These are phyloP conservation scores for Podaxis sp. DNA, from an alignment of 768 basidiomycete species.

Conservation along the genomic window DNA sequence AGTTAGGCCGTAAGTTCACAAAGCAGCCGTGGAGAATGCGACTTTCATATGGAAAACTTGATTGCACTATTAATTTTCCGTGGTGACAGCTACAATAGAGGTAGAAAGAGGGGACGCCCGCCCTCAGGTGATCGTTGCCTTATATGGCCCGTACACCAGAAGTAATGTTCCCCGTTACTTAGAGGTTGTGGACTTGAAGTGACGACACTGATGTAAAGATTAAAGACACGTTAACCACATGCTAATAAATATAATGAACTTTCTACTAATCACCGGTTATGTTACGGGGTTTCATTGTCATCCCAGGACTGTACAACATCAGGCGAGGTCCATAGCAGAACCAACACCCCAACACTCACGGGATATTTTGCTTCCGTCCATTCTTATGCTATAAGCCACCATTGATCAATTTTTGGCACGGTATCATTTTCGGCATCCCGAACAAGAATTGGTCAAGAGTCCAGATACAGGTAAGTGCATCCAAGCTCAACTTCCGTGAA, in stretches of 20 bases:
- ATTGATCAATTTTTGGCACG: neutral
- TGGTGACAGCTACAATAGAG: neutral
- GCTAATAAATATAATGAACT: neutral
- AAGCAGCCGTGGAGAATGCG: neutral
- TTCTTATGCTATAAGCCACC: neutral
- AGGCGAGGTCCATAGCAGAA: neutral
- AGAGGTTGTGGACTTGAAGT: neutral
- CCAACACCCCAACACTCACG: neutral
- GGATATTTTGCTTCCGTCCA: neutral
- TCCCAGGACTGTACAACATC: neutral
- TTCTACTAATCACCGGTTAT: neutral
- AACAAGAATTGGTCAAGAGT: neutral
- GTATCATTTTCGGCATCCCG: neutral
- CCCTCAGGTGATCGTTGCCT: neutral
- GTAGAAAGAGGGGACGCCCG: neutral
- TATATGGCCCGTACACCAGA: neutral
- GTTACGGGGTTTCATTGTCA: neutral
- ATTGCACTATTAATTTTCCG: neutral
- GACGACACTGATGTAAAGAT: neutral
- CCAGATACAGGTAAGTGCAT: neutral
- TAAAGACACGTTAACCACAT: neutral
- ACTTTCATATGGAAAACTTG: neutral
- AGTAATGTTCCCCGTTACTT: neutral
- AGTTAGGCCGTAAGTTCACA: neutral
- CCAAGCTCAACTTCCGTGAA: constrained; percentile 10